phyloP scores from a whole-genome alignment of 2,329 filamentous ascomycete genomes.

The Scedosporium aurantiacum region DNA sequence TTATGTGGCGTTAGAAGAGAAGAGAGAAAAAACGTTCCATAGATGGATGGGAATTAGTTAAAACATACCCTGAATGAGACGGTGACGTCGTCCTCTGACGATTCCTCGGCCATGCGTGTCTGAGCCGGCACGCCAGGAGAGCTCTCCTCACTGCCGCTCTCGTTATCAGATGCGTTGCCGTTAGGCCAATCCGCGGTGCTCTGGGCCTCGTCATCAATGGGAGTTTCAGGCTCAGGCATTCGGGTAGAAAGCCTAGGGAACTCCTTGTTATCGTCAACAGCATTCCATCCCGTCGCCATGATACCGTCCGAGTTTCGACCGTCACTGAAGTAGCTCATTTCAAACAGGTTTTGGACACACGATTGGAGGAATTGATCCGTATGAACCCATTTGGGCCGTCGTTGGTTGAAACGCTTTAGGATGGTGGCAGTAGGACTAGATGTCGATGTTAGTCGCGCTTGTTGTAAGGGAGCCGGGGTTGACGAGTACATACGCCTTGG shows the following conservation, averaged over 20 bases:
- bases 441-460: conserved; percentile 8
- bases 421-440: conserved; percentile 11
- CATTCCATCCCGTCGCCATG: conserved; percentile 61
- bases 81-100: conserved; percentile 41
- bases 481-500: background rate
- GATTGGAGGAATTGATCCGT: conserved; percentile 48
- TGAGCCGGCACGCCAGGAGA: conserved; percentile 18
- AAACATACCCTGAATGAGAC: conserved; percentile 22
- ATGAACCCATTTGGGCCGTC: conserved; percentile 41
- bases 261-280: conserved; percentile 44
- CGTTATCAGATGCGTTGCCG: conserved; percentile 37
- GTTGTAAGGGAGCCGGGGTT: background rate
- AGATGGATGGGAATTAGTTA: background rate
- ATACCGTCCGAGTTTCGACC: conserved; percentile 31
- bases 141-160: conserved; percentile 41
- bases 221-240: conserved; percentile 27
- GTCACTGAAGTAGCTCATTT: conserved; percentile 56
- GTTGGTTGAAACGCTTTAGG: conserved; percentile 36
- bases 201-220: conserved; percentile 34
- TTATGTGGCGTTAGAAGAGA: conserved; percentile 1
- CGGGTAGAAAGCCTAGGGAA: conserved; percentile 43
- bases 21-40: background rate
- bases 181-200: conserved; percentile 37
- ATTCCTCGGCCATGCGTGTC: conserved; percentile 50
- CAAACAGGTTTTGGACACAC: conserved; percentile 61